Percentiles rank a stretch among this genome's conserved stretches.
Conservation (phyloP, 176 grass and related monocot species). For the Paspalum notatum region DNA sequence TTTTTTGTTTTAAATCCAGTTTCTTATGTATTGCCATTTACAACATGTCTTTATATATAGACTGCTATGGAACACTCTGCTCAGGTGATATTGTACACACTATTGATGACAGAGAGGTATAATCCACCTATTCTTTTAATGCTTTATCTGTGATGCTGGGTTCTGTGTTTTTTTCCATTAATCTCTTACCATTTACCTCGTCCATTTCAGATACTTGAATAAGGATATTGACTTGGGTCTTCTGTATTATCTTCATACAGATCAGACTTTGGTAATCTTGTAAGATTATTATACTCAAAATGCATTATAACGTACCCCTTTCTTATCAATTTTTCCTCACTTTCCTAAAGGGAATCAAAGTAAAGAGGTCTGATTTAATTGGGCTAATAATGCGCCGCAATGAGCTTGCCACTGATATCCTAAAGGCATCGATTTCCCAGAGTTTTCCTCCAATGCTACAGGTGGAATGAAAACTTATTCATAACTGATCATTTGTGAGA, state of each 20-base stretch:
- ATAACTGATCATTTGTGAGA: constrained; percentile 23
- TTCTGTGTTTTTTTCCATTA: constrained; percentile 38
- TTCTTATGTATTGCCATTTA: constrained; percentile 34
- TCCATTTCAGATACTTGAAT: constrained; percentile 80
- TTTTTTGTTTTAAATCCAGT: constrained; percentile 1
- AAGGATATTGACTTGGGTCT: constrained; percentile 82
- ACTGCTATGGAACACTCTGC: constrained; percentile 80
- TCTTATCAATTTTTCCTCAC: constrained; percentile 36
- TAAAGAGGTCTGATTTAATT: constrained; percentile 79
- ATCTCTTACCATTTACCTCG: constrained; percentile 24
- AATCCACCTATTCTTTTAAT: background rate
- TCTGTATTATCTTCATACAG: constrained; percentile 93
- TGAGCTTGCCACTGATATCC: constrained; percentile 89
- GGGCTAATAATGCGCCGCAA: constrained; percentile 95
- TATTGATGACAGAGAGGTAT: constrained; percentile 97
- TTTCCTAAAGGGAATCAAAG: constrained; percentile 88
- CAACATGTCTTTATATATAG: constrained; percentile 48
- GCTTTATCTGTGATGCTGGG: constrained; percentile 25
- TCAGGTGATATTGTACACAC: constrained; percentile 91
- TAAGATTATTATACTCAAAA: constrained; percentile 39
- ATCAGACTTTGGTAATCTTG: constrained; percentile 80
- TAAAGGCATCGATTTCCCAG: constrained; percentile 77
- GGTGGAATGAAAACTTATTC: constrained; percentile 42
- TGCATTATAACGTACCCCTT: constrained; percentile 24
- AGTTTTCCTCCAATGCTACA: constrained; percentile 83